phyloP scores from a whole-genome alignment of 192 early-diverging fungal species.

The Umbelopsis ramanniana region DNA sequence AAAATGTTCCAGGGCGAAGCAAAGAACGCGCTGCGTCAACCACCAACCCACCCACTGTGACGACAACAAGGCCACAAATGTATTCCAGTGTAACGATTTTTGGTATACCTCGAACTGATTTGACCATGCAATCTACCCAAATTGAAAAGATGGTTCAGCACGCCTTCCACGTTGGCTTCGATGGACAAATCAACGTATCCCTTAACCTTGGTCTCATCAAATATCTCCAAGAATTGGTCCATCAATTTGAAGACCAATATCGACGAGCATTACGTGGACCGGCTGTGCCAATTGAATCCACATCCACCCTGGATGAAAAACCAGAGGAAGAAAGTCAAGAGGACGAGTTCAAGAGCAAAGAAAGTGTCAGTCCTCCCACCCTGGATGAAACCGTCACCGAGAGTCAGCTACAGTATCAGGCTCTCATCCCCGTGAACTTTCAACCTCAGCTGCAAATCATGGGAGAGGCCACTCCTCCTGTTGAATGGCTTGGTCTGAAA shows the following conservation, averaged over 20 bases:
- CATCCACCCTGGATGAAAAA: neutral
- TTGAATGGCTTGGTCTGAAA: constrained; percentile 56
- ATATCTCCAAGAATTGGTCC: constrained; percentile 48
- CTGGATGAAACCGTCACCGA: neutral
- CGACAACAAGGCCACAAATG: constrained; percentile 12
- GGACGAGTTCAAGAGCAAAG: neutral
- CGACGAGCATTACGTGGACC: constrained; percentile 25
- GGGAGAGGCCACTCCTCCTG: constrained; percentile 57
- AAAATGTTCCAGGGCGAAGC: constrained; percentile 31
- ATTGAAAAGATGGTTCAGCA: constrained; percentile 29
- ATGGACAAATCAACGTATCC: constrained; percentile 47
- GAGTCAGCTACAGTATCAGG: constrained; percentile 21
- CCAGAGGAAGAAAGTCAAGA: constrained; percentile 1
- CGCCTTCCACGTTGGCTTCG: constrained; percentile 43
- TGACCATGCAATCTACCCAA: constrained; percentile 45
- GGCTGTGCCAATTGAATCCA: neutral
- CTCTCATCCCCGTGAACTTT: constrained; percentile 43
- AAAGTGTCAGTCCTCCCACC: too few species aligned
- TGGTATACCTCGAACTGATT: constrained; percentile 42
- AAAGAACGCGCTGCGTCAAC: constrained; percentile 14
- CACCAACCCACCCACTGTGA: neutral
- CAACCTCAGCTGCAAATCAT: constrained; percentile 50
- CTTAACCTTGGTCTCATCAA: constrained; percentile 51
- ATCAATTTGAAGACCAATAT: constrained; percentile 44
- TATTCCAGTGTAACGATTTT: constrained; percentile 41